Conservation (phyloP, 805 yeast genomes). For the Saccharomycopsis lassenensis region DNA sequence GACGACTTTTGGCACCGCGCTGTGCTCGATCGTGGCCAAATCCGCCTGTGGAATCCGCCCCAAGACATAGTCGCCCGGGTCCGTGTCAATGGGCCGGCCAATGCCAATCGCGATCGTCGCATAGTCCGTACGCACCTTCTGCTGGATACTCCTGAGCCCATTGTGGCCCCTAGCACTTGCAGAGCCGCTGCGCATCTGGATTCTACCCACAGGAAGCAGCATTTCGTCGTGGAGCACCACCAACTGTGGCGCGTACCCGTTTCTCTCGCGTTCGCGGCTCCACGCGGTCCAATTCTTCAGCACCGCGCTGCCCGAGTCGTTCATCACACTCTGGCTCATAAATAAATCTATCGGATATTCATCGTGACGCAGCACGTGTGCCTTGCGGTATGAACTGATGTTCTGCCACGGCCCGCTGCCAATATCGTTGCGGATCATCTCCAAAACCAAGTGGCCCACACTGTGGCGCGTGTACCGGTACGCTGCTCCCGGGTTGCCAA, state of each 20-base stretch:
- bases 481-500: slow-evolving; percentile 17
- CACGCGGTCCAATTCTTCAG: slow-evolving; percentile 7
- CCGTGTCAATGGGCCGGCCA: slow-evolving; percentile 47
- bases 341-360: slow-evolving; percentile 5
- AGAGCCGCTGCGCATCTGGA: slow-evolving; percentile 48
- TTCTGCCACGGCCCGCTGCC: slow-evolving; percentile 5
- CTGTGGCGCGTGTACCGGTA: slow-evolving; percentile 15
- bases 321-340: slow-evolving; percentile 14
- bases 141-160: slow-evolving; percentile 56
- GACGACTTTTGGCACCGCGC: slow-evolving; percentile 32
- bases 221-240: slow-evolving; percentile 74
- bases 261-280: slow-evolving; percentile 1
- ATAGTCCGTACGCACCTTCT: slow-evolving; percentile 38
- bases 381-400: background rate
- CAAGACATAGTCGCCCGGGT: slow-evolving; percentile 45
- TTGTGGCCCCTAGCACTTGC: slow-evolving; percentile 74
- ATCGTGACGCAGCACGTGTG: background rate
- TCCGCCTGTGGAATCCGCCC: slow-evolving; percentile 40
- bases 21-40: slow-evolving; percentile 27
- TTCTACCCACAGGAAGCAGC: slow-evolving; percentile 51
- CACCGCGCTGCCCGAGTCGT: slow-evolving; percentile 11
- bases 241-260: slow-evolving; percentile 13
- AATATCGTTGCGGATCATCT: slow-evolving; percentile 2
- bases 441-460: slow-evolving; percentile 11
- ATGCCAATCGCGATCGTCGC: slow-evolving; percentile 70